A percentile compares a stretch with the other conserved stretches of the same genome.
Conservation (phyloP, 352 stramenopile species). For the Globisporangium emineosum region DNA sequence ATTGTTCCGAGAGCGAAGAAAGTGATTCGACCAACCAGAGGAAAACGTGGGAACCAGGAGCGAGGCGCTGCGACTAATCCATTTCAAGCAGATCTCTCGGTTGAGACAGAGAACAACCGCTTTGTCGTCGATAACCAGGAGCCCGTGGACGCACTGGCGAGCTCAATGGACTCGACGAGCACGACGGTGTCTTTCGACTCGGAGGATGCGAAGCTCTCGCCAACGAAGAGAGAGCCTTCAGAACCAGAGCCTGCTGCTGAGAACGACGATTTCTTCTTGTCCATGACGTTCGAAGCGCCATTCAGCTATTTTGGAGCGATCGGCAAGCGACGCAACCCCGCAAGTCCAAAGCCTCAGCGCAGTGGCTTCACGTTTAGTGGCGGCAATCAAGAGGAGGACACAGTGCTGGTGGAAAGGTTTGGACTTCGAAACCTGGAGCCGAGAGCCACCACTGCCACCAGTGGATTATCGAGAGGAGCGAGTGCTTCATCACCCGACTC, state of each 20-base stretch:
- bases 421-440: not conserved
- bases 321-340: conserved; percentile 7
- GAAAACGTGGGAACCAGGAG: not conserved
- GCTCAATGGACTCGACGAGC: conserved; percentile 18
- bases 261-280: conserved; percentile 15
- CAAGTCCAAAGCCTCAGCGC: not conserved
- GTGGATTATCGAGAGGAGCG: not conserved
- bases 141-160: not conserved
- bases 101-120: not conserved
- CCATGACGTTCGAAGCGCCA: conserved; percentile 14
- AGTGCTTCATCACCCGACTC: not conserved
- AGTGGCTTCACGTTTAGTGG: not conserved
- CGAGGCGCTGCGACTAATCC: not conserved
- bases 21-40: not conserved
- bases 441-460: not conserved
- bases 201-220: conserved; percentile 11
- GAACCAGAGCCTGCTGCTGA: not conserved
- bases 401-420: conserved; percentile 13
- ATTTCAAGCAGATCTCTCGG: not conserved
- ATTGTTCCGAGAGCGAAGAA: not conserved
- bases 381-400: conserved; percentile 4
- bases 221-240: not conserved
- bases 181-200: conserved; percentile 18
- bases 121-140: conserved; percentile 5
- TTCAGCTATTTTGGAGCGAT: conserved; percentile 20